Evolutionary conservation across 345 rosid genomes (phyloP).

Genomic region (Ricinus communis): DNA sequence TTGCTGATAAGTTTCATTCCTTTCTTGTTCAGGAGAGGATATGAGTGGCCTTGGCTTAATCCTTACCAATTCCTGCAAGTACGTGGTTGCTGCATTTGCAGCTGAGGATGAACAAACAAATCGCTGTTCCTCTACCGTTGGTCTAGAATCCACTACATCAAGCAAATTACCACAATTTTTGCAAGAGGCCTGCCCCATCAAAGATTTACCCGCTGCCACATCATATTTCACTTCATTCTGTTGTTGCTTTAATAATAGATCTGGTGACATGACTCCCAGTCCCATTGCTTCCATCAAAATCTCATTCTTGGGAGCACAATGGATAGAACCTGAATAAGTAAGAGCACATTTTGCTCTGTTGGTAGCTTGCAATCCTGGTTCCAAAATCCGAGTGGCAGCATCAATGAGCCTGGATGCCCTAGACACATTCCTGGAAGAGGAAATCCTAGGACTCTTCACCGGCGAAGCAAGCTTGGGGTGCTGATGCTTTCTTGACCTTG

Average conservation of each 20-base stretch:
- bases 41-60: constrained; percentile 26
- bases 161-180: constrained; percentile 62
- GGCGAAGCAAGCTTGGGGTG: constrained; percentile 62
- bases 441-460: constrained; percentile 60
- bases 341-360: constrained; percentile 54
- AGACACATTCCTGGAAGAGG: constrained; percentile 47
- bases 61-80: constrained; percentile 26
- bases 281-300: constrained; percentile 27
- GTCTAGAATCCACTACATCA: constrained; percentile 41
- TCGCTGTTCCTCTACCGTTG: constrained; percentile 28
- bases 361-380: constrained; percentile 77
- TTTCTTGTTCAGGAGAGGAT: constrained; percentile 29
- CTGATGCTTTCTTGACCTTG: constrained; percentile 62
- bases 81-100: constrained; percentile 20
- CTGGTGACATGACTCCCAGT: constrained; percentile 30
- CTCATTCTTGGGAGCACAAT: constrained; percentile 24
- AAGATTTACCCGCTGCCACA: constrained; percentile 25
- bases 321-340: constrained; percentile 40
- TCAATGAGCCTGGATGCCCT: constrained; percentile 70
- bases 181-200: constrained; percentile 49
- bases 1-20: constrained; percentile 35
- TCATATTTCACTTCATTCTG: constrained; percentile 17
- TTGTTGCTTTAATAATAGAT: constrained; percentile 22
- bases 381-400: constrained; percentile 84
- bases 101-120: constrained; percentile 22